phyloP scores from a whole-genome alignment of 305 asterid species.

The Nicotiana rustica region DNA sequence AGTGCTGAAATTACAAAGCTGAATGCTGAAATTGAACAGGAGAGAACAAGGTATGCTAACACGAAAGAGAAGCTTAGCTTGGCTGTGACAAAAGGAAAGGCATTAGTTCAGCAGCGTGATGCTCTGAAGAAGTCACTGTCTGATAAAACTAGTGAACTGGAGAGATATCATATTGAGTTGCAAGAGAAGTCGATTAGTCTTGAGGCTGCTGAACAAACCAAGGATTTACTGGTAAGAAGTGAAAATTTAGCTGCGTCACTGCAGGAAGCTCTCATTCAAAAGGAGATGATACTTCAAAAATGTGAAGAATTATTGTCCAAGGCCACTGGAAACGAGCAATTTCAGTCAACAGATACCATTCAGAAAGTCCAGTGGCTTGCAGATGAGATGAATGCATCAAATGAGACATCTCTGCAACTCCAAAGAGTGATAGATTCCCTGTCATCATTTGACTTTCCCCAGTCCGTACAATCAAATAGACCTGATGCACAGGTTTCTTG shows the following conservation, averaged over 20 bases:
- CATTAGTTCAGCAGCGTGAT: conserved; percentile 94
- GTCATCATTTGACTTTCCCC: conserved; percentile 68
- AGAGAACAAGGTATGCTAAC: conserved; percentile 73
- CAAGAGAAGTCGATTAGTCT: conserved; percentile 82
- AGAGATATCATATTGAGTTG: conserved; percentile 61
- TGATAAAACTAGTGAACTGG: conserved; percentile 80
- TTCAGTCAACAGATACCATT: conserved; percentile 59
- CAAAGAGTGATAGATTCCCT: conserved; percentile 56
- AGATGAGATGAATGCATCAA: conserved; percentile 67
- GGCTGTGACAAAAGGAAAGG: conserved; percentile 99
- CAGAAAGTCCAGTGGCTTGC: conserved; percentile 74
- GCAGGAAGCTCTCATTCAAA: conserved; percentile 74
- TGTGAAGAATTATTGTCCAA: conserved; percentile 75
- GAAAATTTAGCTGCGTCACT: conserved; percentile 62
- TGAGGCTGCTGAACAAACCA: conserved; percentile 68
- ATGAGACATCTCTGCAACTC: conserved; percentile 60
- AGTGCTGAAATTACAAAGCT: conserved; percentile 70
- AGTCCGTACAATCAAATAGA: conserved; percentile 60
- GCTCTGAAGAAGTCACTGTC: conserved; percentile 78
- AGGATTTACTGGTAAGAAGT: conserved; percentile 58
- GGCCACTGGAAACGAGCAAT: conserved; percentile 52
- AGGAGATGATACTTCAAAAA: conserved; percentile 64
- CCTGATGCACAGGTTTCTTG: conserved; percentile 59
- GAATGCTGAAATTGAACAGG: conserved; percentile 79
- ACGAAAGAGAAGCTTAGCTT: conserved; percentile 96